These are phyloP conservation scores for Cyberlindnera mrakii DNA, from an alignment of 805 yeast species.

Conservation along the genomic window DNA sequence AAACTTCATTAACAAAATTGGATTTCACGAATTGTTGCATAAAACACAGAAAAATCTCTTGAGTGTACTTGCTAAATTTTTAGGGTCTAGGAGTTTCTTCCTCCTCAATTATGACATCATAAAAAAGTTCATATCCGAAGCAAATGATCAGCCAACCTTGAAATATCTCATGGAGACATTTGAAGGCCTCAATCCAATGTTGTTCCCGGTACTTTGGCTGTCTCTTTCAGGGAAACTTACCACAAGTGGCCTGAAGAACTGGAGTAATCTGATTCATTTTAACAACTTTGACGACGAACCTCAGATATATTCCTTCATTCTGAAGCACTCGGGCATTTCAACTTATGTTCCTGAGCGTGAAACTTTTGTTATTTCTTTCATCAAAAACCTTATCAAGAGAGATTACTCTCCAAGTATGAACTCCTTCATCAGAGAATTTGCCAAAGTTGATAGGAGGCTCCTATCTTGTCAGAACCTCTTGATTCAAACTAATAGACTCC, in stretches of 20 bases:
- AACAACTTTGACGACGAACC: constrained; percentile 21
- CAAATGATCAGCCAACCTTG: constrained; percentile 1
- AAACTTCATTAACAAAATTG: constrained; percentile 1
- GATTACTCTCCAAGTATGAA: constrained; percentile 11
- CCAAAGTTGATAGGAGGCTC: constrained; percentile 13
- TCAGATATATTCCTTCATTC: constrained; percentile 13
- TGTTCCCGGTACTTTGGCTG: constrained; percentile 21
- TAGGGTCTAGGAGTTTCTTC: constrained; percentile 6
- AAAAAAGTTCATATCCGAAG: neutral
- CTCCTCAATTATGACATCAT: constrained; percentile 3
- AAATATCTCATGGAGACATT: constrained; percentile 9
- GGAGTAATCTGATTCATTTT: constrained; percentile 19
- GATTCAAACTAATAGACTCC: constrained; percentile 17
- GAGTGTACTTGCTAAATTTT: constrained; percentile 6
- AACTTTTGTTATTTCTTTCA: constrained; percentile 9
- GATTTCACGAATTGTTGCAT: neutral
- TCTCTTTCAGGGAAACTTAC: constrained; percentile 13
- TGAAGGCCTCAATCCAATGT: constrained; percentile 12
- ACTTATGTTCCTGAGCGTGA: constrained; percentile 16
- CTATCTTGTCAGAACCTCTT: constrained; percentile 8
- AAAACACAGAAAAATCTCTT: constrained; percentile 11
- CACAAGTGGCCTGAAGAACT: constrained; percentile 13
- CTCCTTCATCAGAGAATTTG: constrained; percentile 14
- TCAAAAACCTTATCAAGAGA: constrained; percentile 12
- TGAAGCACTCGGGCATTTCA: constrained; percentile 12